Evolutionary conservation across 1,284 basidiomycete species (phyloP).

Genomic region (Moesziomyces antarcticus): DNA sequence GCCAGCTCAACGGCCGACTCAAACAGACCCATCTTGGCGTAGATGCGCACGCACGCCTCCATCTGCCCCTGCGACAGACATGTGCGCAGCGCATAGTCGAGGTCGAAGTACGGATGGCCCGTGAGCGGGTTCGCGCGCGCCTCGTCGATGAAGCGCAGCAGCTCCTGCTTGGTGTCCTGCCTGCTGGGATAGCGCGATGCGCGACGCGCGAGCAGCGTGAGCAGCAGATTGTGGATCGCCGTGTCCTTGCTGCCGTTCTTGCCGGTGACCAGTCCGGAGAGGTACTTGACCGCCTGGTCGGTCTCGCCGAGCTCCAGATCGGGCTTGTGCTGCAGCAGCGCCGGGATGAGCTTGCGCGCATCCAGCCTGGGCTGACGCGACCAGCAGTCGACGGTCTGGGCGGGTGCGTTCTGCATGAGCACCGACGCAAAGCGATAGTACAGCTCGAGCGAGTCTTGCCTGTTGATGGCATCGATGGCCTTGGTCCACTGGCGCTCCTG

Average conservation of each 20-base stretch:
- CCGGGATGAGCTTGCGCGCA: conserved; percentile 86
- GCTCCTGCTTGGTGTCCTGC: conserved; percentile 75
- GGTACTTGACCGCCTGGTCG: conserved; percentile 87
- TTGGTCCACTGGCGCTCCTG: conserved; percentile 90
- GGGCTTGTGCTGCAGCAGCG: conserved; percentile 82
- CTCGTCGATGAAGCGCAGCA: conserved; percentile 86
- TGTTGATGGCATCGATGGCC: conserved; percentile 85
- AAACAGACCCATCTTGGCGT: conserved; percentile 96
- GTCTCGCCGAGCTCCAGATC: conserved; percentile 60
- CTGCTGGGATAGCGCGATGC: conserved; percentile 22
- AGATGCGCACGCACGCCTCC: conserved; percentile 94
- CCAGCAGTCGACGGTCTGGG: conserved; percentile 92
- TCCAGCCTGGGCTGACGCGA: conserved; percentile 82
- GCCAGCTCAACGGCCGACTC: conserved; percentile 97
- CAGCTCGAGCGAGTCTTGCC: conserved; percentile 79
- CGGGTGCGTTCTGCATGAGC: conserved; percentile 85
- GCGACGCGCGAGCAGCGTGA: conserved; percentile 80
- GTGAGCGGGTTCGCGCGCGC: conserved; percentile 82
- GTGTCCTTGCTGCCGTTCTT: conserved; percentile 81
- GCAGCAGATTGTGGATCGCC: conserved; percentile 91
- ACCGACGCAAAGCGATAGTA: conserved; percentile 93
- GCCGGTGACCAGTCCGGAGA: conserved; percentile 81
- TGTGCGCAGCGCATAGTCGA: conserved; percentile 92
- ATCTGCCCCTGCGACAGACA: conserved; percentile 80
- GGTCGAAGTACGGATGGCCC: conserved; percentile 89